These are phyloP conservation scores for Agaricus blazei DNA, from an alignment of 768 basidiomycete genomes.

Conservation along the genomic window DNA sequence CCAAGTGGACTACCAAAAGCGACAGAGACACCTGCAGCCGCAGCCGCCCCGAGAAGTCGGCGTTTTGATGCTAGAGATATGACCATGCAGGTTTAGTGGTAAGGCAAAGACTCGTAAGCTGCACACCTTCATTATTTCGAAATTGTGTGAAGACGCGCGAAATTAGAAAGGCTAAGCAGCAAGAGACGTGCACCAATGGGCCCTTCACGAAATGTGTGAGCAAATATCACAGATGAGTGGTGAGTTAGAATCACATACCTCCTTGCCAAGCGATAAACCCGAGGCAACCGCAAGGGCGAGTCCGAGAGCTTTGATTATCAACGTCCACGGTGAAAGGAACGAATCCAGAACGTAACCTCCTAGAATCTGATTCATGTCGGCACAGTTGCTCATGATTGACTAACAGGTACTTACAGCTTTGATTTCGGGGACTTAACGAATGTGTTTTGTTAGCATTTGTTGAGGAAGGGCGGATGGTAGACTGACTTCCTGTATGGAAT, in stretches of 20 bases:
- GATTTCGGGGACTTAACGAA: slow-evolving; percentile 61
- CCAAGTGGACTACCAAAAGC: slow-evolving; percentile 87
- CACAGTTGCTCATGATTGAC: background rate
- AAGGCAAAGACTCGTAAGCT: background rate
- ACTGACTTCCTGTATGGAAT: slow-evolving; percentile 77
- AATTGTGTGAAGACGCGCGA: slow-evolving; percentile 66
- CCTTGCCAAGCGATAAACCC: slow-evolving; percentile 81
- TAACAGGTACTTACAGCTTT: slow-evolving; percentile 52
- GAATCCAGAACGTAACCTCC: slow-evolving; percentile 84
- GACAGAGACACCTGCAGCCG: slow-evolving; percentile 82
- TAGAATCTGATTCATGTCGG: slow-evolving; percentile 46
- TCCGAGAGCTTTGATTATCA: slow-evolving; percentile 81
- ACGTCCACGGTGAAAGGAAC: slow-evolving; percentile 81
- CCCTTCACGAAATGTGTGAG: slow-evolving; percentile 37
- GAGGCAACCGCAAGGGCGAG: slow-evolving; percentile 82
- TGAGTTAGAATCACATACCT: slow-evolving; percentile 37
- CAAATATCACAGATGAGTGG: background rate
- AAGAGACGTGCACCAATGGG: slow-evolving; percentile 80
- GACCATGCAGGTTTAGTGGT: background rate
- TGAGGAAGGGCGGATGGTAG: background rate
- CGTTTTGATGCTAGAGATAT: slow-evolving; percentile 61
- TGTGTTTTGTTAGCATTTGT: background rate
- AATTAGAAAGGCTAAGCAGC: slow-evolving; percentile 72
- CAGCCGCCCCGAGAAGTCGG: slow-evolving; percentile 76
- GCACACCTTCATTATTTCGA: slow-evolving; percentile 68